Base-by-base conservation (phyloP, 495 filamentous ascomycete genomes). In the Aspergillus bridgeri region DNA sequence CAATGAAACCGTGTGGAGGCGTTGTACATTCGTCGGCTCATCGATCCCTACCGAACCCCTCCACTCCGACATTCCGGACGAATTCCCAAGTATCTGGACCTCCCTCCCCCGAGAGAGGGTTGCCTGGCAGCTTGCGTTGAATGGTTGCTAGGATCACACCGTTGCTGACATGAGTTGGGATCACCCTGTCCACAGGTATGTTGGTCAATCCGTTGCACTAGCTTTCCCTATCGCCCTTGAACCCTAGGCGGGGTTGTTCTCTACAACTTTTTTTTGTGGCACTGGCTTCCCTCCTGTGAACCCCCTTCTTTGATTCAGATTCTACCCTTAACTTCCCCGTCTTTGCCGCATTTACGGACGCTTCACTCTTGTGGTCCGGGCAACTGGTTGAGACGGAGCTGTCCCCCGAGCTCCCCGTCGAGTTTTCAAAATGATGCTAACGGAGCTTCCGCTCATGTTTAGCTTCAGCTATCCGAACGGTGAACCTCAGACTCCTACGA, bases 401-500 rank as follows among this genome's bases (percentile, higher is more conserved):
- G 46, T 44, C n/a, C 22, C n/a, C 18, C 53, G 48, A 57, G 52
- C 59, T 65, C 56, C 56, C 44, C 42, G 24, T 44, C 13, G 33
- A 50, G 25, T 20, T 27, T 59, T 17, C 42, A 62, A 25, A 21
- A 73, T 70, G 63, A 70, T 70, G 64, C 73, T 78, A 64, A 76
- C 69, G 54, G 63, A 74, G 51, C 66, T 73, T 13, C 58, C 66
- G 3, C 54, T 67, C 63, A 65, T 68, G 51, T 75, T 71, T 64
- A 90, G 87, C 82, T 89, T 89, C 84, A 87, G 80, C 81, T 85
- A 87, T 79, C 82, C 84, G 71, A 84, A 84, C 81, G 86, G 83
- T 79, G 84, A 88, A 77, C 88, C 89, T 69, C 86, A 86, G 54
- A 91, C 89, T 56, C 88, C 88, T 21, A 88, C 84, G 65, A 85